Base-by-base conservation (phyloP, 345 rosid species). In the Lepidium aucheri region DNA sequence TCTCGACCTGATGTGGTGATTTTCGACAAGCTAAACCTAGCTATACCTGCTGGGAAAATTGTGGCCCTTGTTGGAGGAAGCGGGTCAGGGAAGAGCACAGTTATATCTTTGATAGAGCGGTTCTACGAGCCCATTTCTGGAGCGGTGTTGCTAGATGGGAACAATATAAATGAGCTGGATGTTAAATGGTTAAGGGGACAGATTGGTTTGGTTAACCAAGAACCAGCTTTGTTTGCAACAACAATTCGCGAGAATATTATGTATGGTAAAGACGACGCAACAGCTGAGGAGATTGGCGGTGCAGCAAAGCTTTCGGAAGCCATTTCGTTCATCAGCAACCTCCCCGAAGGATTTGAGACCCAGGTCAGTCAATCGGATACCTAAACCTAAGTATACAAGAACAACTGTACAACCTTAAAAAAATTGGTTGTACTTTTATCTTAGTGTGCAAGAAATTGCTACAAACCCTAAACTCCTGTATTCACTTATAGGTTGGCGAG, bases 61-160 rank as follows among this genome's bases (percentile, higher is more conserved):
- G 86, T 88, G 50, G 99, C 99, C 20, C 89, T 94, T 34, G 99
- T 94, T 13, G 99, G 99, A 18, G 92, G 90, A 74, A 94, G 99
- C 50, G 99, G 99, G 12, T 90, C 95, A 0, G 97, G 99, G 33
- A 94, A 90, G 82, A 94, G 99, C 79, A 94, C 99, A 0, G 83
- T 86, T n/a, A 73, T 94, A 54, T 94, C 99, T 30, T 76, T 94
- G 78, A 90, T 94, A 6, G 97, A 90, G 52, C 84, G 97, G 36
- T 94, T 94, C 80, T 94, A 94, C 38, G 95, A 94, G 72, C 99
- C 99, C 7, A 59, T 65, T 8, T 65, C 84, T 0, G 97, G 99
- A 35, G 74, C 79, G 15, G 76, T 94, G 42, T 60, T 82, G 47
- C 54, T 90, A 9, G 99, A 94, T 60, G 86, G 96, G 68, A 69